Conservation (phyloP, 2,329 filamentous ascomycete species). For the Colletotrichum sidae region DNA sequence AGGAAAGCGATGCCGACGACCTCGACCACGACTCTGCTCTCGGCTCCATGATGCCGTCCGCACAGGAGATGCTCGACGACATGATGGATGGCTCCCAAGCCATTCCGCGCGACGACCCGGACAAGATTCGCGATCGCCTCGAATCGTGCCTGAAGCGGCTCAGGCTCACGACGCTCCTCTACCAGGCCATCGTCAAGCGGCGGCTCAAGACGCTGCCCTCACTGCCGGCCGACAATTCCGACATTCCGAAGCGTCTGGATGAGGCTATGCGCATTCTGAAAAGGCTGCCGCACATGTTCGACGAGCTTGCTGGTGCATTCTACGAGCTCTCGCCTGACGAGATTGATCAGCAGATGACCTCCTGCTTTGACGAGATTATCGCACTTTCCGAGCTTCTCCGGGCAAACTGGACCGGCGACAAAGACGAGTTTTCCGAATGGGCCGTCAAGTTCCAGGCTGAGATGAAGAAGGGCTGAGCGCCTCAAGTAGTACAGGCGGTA, state of each 20-base stretch:
- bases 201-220: conserved; percentile 70
- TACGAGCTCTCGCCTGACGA: conserved; percentile 74
- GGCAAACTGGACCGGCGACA: conserved; percentile 70
- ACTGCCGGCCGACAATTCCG: conserved; percentile 48
- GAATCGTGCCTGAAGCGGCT: conserved; percentile 73
- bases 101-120: conserved; percentile 73
- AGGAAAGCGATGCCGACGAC: conserved; percentile 59
- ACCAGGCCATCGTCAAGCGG: conserved; percentile 76
- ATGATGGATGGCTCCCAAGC: conserved; percentile 72
- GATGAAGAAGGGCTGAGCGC: conserved; percentile 56
- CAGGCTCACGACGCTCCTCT: conserved; percentile 75
- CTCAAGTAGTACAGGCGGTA: background rate
- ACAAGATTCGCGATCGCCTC: conserved; percentile 73
- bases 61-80: conserved; percentile 73
- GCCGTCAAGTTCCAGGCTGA: conserved; percentile 67
- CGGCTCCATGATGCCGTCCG: conserved; percentile 44
- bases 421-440: conserved; percentile 86
- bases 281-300: conserved; percentile 73
- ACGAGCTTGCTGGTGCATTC: conserved; percentile 77
- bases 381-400: conserved; percentile 66
- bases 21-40: conserved; percentile 54
- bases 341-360: conserved; percentile 69
- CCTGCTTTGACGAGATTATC: conserved; percentile 71
- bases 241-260: conserved; percentile 61
- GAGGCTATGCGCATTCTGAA: conserved; percentile 67